These are phyloP conservation scores for Arachnopeziza araneosa DNA, from an alignment of 2,329 filamentous ascomycete genomes.

Conservation along the genomic window DNA sequence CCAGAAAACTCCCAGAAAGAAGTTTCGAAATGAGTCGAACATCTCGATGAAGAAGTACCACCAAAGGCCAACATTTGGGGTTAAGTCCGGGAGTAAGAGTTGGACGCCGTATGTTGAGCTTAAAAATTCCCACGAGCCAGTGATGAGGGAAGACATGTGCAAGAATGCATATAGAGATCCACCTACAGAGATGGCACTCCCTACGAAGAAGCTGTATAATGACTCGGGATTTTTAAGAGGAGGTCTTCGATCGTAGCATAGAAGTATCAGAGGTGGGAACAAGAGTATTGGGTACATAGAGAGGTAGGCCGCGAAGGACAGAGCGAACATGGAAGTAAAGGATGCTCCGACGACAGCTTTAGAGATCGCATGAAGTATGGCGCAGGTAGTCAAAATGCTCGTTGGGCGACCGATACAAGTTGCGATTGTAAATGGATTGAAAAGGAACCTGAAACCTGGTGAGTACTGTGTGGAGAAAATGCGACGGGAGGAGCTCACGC, in stretches of 20 bases:
- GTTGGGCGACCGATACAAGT: slow-evolving; percentile 89
- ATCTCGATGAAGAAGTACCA: slow-evolving; percentile 99
- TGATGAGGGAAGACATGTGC: slow-evolving; percentile 65
- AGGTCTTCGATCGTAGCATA: slow-evolving; percentile 64
- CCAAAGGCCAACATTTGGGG: slow-evolving; percentile 93
- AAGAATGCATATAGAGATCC: slow-evolving; percentile 58
- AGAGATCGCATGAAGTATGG: slow-evolving; percentile 76
- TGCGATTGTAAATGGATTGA: slow-evolving; percentile 90
- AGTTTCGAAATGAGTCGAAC: slow-evolving; percentile 95
- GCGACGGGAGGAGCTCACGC: slow-evolving; percentile 47
- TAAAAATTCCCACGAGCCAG: slow-evolving; percentile 83
- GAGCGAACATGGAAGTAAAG: slow-evolving; percentile 72
- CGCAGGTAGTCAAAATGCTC: slow-evolving; percentile 80
- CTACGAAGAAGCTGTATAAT: slow-evolving; percentile 45
- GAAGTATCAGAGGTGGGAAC: slow-evolving; percentile 72
- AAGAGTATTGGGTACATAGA: slow-evolving; percentile 88
- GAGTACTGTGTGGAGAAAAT: background rate
- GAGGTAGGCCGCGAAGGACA: slow-evolving; percentile 84
- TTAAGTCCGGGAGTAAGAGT: slow-evolving; percentile 82
- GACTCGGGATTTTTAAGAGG: slow-evolving; percentile 31
- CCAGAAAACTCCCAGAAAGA: slow-evolving; percentile 98
- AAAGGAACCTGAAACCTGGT: slow-evolving; percentile 61
- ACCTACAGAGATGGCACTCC: slow-evolving; percentile 47
- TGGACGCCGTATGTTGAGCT: slow-evolving; percentile 89
- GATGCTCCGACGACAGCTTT: slow-evolving; percentile 71